phyloP scores from a whole-genome alignment of 768 basidiomycete genomes.

The Suillus fuscotomentosus region DNA sequence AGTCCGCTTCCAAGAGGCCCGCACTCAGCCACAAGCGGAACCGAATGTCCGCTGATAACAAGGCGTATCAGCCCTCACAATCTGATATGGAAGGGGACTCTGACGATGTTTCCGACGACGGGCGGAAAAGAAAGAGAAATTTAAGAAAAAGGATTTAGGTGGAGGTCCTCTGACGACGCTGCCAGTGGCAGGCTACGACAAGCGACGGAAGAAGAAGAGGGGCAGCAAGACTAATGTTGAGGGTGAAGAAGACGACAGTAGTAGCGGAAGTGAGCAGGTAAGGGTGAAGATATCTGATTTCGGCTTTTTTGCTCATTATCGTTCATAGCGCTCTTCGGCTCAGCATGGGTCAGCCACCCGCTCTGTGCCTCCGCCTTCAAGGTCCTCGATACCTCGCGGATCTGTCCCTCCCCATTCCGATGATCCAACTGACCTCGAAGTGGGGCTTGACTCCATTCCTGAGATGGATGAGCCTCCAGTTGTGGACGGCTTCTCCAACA shows the following conservation, averaged over 20 bases:
- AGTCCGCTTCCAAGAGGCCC: constrained; percentile 31
- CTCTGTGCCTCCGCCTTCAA: constrained; percentile 38
- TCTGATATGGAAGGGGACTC: constrained; percentile 66
- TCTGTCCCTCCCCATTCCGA: constrained; percentile 43
- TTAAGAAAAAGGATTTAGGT: constrained; percentile 47
- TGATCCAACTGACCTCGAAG: constrained; percentile 41
- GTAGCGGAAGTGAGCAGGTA: constrained; percentile 41
- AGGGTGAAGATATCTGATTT: constrained; percentile 13
- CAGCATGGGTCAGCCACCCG: constrained; percentile 34
- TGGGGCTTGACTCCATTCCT: constrained; percentile 59
- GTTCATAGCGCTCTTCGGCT: constrained; percentile 23
- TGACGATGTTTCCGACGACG: constrained; percentile 55
- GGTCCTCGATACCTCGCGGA: constrained; percentile 35
- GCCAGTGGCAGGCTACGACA: constrained; percentile 66
- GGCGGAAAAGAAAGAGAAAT: constrained; percentile 49
- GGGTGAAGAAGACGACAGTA: constrained; percentile 50
- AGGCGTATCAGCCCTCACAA: constrained; percentile 69
- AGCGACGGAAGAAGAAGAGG: constrained; percentile 51
- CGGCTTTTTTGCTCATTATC: constrained; percentile 20
- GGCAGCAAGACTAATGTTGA: constrained; percentile 42
- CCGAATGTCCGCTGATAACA: constrained; percentile 76
- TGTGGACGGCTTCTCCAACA: constrained; percentile 26
- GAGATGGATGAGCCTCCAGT: constrained; percentile 57
- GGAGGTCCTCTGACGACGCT: constrained; percentile 64
- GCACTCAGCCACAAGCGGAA: constrained; percentile 44